Base-by-base conservation (phyloP, 1,284 basidiomycete species). In the Coniophora puteana region DNA sequence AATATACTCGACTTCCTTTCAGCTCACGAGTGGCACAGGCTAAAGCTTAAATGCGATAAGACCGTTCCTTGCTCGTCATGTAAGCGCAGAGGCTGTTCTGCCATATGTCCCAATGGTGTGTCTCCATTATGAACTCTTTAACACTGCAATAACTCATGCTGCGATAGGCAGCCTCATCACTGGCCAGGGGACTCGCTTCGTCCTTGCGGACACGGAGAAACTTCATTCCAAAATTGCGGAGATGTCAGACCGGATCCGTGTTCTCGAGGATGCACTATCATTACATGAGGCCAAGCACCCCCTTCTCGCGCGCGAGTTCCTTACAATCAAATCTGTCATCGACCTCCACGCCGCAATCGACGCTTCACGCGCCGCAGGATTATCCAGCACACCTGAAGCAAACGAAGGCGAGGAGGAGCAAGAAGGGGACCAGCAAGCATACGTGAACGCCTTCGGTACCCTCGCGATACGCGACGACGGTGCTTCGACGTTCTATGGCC, bases 1-100 rank as follows among this genome's bases (percentile, higher is more conserved):
- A 13, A 28, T 13, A 17, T 25, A 32, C n/a, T 27, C 34, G 3
- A 21, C 6, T 22, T 11, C 8, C n/a, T 23, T 16, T 23, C 27
- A 1, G 7, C 32, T 17, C 8, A 14, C 5, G 10, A 20, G 4
- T 16, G 25, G 10, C 20, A 6, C 48, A 83, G 81, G n/a, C 65
- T 87, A 36, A 86, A 87, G 57, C 62, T 87, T 36, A 87, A 85
- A 60, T 87, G 84, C 56, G 83, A 86, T 63, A 86, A 84, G 61
- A 81, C 74, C 11, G 72, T 85, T 3, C 84, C 84, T 3, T 87
- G 84, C 51, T 76, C 80, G 14, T 86, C 82, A 54, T 83, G 83
- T 55, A 83, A 79, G 53, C 74, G 83, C 29, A 69, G 84, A 49
- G 83, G 83, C 17, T 87, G 84, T 54, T 76, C 80, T 3, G 76